phyloP scores from a whole-genome alignment of 2,329 filamentous ascomycete species.

The Stenocarpella maydis region DNA sequence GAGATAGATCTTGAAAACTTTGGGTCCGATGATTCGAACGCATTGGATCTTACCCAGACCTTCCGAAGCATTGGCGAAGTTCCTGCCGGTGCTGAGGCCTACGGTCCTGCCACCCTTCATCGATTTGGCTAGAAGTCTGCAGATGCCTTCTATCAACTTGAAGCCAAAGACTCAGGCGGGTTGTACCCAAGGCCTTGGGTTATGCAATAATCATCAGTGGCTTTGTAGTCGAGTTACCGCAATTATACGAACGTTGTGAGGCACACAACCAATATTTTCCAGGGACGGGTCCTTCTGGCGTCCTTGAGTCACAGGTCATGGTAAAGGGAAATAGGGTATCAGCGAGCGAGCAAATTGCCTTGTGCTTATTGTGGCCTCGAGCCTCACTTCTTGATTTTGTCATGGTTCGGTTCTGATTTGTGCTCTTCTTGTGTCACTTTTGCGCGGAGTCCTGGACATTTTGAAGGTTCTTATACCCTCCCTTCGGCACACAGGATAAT shows the following conservation, averaged over 20 bases:
- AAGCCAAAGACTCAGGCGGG: neutral
- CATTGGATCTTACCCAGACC: conserved; percentile 34
- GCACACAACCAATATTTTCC: neutral
- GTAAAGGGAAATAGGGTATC: neutral
- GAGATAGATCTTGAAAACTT: conserved; percentile 29
- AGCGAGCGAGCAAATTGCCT: conserved; percentile 15
- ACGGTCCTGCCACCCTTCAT: conserved; percentile 33
- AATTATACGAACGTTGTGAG: conserved; percentile 24
- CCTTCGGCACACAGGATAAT: conserved; percentile 32
- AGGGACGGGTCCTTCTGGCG: neutral
- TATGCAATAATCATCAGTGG: neutral
- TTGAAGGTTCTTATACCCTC: conserved; percentile 20
- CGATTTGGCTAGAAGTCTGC: conserved; percentile 32
- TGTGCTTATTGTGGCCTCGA: conserved; percentile 9
- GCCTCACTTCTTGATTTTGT: conserved; percentile 21
- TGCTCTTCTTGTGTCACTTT: neutral
- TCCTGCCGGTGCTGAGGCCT: conserved; percentile 29
- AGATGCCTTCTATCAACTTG: neutral
- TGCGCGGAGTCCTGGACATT: conserved; percentile 31
- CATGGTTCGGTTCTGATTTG: neutral
- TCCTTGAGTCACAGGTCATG: conserved; percentile 1
- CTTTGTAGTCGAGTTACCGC: neutral
- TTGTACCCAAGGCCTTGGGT: neutral
- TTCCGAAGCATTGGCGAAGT: conserved; percentile 35
- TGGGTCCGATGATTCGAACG: conserved; percentile 28